Conservation (phyloP, 2,329 filamentous ascomycete species). For the Tolypocladium tropicale region DNA sequence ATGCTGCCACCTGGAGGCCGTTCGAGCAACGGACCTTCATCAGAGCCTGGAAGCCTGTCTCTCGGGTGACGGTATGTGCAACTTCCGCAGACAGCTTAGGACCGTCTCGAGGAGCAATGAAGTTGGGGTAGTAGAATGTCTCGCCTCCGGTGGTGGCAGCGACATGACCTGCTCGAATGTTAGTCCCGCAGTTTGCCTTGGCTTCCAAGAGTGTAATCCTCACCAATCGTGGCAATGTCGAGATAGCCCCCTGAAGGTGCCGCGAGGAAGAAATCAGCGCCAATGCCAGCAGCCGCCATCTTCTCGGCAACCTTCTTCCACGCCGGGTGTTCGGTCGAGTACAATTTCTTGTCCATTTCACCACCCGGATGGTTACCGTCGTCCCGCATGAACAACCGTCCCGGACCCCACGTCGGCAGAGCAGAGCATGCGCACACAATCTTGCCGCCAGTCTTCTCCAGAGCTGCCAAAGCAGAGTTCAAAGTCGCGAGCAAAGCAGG, state of each 20-base stretch:
- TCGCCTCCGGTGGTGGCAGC: slow-evolving; percentile 87
- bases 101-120: slow-evolving; percentile 76
- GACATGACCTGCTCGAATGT: slow-evolving; percentile 53
- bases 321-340: slow-evolving; percentile 77
- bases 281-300: slow-evolving; percentile 78
- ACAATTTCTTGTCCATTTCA: slow-evolving; percentile 85
- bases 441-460: slow-evolving; percentile 84
- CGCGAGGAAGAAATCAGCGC: slow-evolving; percentile 89
- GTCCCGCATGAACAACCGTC: slow-evolving; percentile 74
- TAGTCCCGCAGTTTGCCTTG: slow-evolving; percentile 2
- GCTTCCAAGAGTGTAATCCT: slow-evolving; percentile 11
- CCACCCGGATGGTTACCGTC: slow-evolving; percentile 77
- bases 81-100: slow-evolving; percentile 79
- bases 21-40: slow-evolving; percentile 99
- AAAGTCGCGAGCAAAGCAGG: slow-evolving; percentile 77
- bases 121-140: slow-evolving; percentile 95
- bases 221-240: slow-evolving; percentile 84
- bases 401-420: slow-evolving; percentile 88
- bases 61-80: slow-evolving; percentile 72
- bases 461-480: slow-evolving; percentile 71
- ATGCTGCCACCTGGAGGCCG: slow-evolving; percentile 84
- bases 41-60: slow-evolving; percentile 89
- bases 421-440: slow-evolving; percentile 78
- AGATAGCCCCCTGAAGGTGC: slow-evolving; percentile 84
- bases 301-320: slow-evolving; percentile 83